These are phyloP conservation scores for Astrothelium subdiscretum DNA, from an alignment of 495 filamentous ascomycete species.

Conservation along the genomic window DNA sequence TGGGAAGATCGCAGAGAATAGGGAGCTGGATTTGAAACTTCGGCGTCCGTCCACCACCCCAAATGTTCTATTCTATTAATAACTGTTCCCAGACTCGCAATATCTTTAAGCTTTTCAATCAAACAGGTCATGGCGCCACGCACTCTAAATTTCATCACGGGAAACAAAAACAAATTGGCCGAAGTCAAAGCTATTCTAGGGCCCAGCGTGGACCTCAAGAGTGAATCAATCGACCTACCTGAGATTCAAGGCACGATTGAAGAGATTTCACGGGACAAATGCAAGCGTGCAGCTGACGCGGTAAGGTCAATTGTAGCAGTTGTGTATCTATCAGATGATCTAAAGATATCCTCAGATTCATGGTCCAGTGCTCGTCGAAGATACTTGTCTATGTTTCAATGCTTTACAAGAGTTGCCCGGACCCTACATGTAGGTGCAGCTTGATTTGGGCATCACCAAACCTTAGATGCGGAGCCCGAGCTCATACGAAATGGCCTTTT, in stretches of 20 bases:
- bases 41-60: too few relatives aligned
- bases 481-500: neutral
- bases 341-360: slow-evolving; percentile 40
- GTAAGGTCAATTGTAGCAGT: slow-evolving; percentile 28
- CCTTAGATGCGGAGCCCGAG: neutral
- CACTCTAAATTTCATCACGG: slow-evolving; percentile 84
- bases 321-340: neutral
- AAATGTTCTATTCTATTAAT: too few relatives aligned
- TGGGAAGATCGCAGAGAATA: too few relatives aligned
- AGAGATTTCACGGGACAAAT: slow-evolving; percentile 83
- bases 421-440: slow-evolving; percentile 71
- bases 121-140: slow-evolving; percentile 12
- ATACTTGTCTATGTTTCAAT: slow-evolving; percentile 88
- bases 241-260: slow-evolving; percentile 91
- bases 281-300: slow-evolving; percentile 57
- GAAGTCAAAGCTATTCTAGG: slow-evolving; percentile 83
- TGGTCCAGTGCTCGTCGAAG: slow-evolving; percentile 88
- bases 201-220: slow-evolving; percentile 56
- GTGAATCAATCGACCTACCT: slow-evolving; percentile 60
- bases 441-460: neutral
- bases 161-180: slow-evolving; percentile 82
- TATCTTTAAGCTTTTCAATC: neutral
- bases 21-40: too few relatives aligned
- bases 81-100: too few relatives aligned
- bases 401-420: slow-evolving; percentile 84